Base-by-base conservation (phyloP, 1,284 basidiomycete species). In the Trametes versicolor region DNA sequence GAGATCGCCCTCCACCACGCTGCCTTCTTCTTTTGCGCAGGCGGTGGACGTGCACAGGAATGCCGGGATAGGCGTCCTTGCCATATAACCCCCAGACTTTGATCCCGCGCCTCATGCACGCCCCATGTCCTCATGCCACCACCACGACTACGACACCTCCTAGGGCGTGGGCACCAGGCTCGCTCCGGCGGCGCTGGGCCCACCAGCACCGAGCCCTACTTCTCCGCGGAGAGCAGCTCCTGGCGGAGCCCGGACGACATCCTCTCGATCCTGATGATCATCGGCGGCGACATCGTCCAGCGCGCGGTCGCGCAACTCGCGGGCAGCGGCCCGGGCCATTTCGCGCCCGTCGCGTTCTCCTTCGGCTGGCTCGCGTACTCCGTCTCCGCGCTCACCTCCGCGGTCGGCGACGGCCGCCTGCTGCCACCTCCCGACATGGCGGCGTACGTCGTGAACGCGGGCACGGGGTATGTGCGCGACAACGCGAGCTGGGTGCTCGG, bases 301-400 rank as follows among this genome's bases (percentile, higher is more conserved):
- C 64, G 70, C 39, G 75, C 77, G 2, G 65, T 80, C 47, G 76
- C 78, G 12, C 76, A 78, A 60, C 73, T 79, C 49, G 68, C 73
- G 37, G 72, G 72, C 6, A 65, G 67, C 47, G 66, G 67, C 27
- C 67, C 69, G 7, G 61, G 69, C 52, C 62, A 54, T 60, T 68
- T 78, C 64, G 69, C 70, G 41, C 78, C 78, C 12, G 75, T 79
- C 50, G 77, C 78, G 15, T 79, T 79, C 66, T 77, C 75, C n/a
- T 79, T 80, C 65, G 78, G 78, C 36, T 80, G 77, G 78, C 76
- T 78, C 39, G 74, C 74, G 17, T 80, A 79, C 59, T 73, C 76
- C n/a, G 68, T 80, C 64, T 69, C 62, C 50, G 70, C 76, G 37
- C 62, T 78, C 49, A 64, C 75, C 15, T 66, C 70, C 25, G 70